Evolutionary conservation across 73 alveolate species (phyloP).

Genomic region (Effrenium voratum): DNA sequence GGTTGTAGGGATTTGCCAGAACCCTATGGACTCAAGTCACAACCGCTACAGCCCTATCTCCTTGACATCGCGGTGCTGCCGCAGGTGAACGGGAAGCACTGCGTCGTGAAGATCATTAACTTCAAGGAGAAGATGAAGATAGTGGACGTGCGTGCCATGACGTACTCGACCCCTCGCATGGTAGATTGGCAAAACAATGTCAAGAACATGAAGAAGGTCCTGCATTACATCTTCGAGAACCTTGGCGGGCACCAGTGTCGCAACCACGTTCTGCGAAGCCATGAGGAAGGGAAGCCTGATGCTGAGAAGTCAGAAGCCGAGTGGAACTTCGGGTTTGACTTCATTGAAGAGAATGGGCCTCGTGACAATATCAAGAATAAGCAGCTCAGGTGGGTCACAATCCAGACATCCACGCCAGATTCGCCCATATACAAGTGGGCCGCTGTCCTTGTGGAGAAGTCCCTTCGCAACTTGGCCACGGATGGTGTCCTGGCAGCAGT

Average conservation of each 20-base stretch:
- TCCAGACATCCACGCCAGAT: neutral
- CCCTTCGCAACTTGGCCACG: constrained; percentile 10
- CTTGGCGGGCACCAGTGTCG: constrained; percentile 45
- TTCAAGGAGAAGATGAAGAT: neutral
- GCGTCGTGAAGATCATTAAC: neutral
- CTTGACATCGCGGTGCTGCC: constrained; percentile 18
- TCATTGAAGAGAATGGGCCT: constrained; percentile 27
- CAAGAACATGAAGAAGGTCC: neutral
- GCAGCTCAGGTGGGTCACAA: constrained; percentile 4
- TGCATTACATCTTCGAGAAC: neutral
- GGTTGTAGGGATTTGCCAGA: no score
- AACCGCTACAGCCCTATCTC: no score
- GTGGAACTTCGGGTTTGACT: constrained; percentile 35
- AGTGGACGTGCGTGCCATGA: neutral
- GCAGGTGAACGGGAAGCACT: neutral
- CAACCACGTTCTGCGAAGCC: constrained; percentile 1
- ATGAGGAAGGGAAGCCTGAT: constrained; percentile 32
- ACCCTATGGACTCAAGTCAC: no score
- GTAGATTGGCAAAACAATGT: neutral
- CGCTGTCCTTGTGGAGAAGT: constrained; percentile 10
- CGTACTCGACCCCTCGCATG: neutral
- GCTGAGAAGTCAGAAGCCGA: neutral
- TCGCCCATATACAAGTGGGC: constrained; percentile 59
- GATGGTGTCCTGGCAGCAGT: constrained; percentile 72
- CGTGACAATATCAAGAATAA: neutral